Base-by-base conservation (phyloP, 2,329 filamentous ascomycete genomes). In the Botrytis sinoallii region DNA sequence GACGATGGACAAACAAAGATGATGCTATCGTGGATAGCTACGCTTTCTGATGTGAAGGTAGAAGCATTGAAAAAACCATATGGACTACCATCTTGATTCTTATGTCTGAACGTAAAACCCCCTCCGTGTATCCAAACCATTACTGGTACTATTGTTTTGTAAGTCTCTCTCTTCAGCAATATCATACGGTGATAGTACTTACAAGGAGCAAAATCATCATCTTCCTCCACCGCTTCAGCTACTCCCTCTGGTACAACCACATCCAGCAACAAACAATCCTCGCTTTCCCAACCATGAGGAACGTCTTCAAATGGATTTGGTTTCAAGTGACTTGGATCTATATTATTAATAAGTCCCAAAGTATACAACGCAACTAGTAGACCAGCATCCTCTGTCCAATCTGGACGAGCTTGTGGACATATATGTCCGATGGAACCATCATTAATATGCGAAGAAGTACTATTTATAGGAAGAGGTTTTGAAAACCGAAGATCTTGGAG, bases 81-180 rank as follows among this genome's bases (percentile, higher is more conserved):
- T 12, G 92, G 87, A 64, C 91, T 87, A 67, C 86, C 88, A 32
- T 87, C 88, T 57, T 91, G 83, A 77, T 92, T 92, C 79, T 92
- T 92, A 70, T 89, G 85, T 9, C 89, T 88, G 40, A 83, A 81
- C 68, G 82, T 84, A 8, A 88, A 84, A 2, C 86, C 87, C 48
- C 88, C 88, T 25, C 87, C 84, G 75, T 90, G 88, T 35, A 92
- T 88, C 89, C 89, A 92, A 1, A 84, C 80, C 0, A 83, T 71
- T 65, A 86, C 84, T 1, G 84, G 84, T 4, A 85, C 78, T 0
- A 77, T 80, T 7, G 80, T 78, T 25, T 79, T 75, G 1, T 76
- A 72, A 35, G 77, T 78, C 0, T 77, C 79, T 1, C 79, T 81
- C 1, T 40, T 40, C 5, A n/a, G 16, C 25, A 18, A n/a, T 52